Evolutionary conservation across 2,329 filamentous ascomycete species (phyloP).

Genomic region (Fusarium sp.): DNA sequence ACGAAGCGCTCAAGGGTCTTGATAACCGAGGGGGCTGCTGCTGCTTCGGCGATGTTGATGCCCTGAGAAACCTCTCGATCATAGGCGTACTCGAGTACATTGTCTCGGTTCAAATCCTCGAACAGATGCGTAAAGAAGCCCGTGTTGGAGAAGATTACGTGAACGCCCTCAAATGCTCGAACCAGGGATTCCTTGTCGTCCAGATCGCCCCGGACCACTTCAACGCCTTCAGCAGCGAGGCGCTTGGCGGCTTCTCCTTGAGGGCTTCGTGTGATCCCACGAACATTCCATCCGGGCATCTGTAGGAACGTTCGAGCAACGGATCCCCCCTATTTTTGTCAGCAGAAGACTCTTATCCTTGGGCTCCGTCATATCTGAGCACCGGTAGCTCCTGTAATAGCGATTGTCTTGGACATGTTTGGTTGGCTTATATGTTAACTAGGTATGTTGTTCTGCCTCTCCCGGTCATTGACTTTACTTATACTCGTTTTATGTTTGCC

Average conservation of each 20-base stretch:
- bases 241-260: neutral
- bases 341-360: neutral
- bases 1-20: constrained; percentile 20
- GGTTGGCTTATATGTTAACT: neutral
- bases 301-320: constrained; percentile 25
- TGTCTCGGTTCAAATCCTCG: constrained; percentile 3
- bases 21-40: constrained; percentile 12
- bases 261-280: constrained; percentile 27
- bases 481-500: no score
- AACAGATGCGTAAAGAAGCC: constrained; percentile 24
- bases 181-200: constrained; percentile 12
- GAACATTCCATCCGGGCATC: constrained; percentile 18
- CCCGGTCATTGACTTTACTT: no score
- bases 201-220: constrained; percentile 28
- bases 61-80: constrained; percentile 20
- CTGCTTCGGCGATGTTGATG: constrained; percentile 17
- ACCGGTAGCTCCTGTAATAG: neutral
- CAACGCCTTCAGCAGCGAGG: constrained; percentile 15
- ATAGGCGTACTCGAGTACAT: constrained; percentile 12
- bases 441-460: no score
- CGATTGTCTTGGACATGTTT: constrained; percentile 5
- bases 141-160: constrained; percentile 29
- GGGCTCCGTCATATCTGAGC: neutral
- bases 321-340: constrained; percentile 22
- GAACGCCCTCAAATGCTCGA: constrained; percentile 23